Percentiles rank a stretch among this genome's conserved stretches.
Evolutionary conservation across 305 asterid species (phyloP).

Genomic region (Coffea humblotiana): DNA sequence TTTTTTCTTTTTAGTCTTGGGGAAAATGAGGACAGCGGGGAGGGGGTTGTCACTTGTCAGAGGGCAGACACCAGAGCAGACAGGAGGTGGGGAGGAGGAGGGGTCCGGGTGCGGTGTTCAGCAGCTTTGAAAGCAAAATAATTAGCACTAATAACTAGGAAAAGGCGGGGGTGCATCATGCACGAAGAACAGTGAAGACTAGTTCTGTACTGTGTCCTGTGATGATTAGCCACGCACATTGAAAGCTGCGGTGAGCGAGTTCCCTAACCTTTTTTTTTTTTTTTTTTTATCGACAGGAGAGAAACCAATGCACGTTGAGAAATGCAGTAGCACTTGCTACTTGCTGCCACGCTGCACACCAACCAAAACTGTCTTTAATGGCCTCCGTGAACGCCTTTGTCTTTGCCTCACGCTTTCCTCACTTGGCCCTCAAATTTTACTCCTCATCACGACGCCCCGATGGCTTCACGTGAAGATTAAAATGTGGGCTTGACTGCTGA

Average conservation of each 20-base stretch:
- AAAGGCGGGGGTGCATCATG: not conserved
- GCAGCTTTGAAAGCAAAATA: not conserved
- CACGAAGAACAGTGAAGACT: not conserved
- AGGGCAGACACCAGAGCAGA: not conserved
- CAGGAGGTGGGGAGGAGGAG: too few relatives aligned
- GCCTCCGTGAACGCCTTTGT: not conserved
- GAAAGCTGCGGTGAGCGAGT: too few relatives aligned
- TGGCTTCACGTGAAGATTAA: not conserved
- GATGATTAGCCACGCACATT: too few relatives aligned
- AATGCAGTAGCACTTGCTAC: not conserved
- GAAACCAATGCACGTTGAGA: conserved; percentile 3
- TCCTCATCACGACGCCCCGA: not conserved
- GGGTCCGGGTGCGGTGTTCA: not conserved
- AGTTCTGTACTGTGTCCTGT: not conserved
- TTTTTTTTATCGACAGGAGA: not conserved
- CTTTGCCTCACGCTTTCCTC: not conserved
- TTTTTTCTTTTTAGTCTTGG: not conserved
- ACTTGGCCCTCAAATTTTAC: not conserved
- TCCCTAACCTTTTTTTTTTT: too few relatives aligned
- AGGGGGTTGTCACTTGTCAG: not conserved
- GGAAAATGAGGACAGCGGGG: not conserved
- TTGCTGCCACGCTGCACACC: not conserved
- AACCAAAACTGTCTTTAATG: not conserved
- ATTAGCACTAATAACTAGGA: not conserved
- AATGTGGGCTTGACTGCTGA: not conserved